Base-by-base conservation (phyloP, 768 basidiomycete species). In the Lyophyllum atratum region DNA sequence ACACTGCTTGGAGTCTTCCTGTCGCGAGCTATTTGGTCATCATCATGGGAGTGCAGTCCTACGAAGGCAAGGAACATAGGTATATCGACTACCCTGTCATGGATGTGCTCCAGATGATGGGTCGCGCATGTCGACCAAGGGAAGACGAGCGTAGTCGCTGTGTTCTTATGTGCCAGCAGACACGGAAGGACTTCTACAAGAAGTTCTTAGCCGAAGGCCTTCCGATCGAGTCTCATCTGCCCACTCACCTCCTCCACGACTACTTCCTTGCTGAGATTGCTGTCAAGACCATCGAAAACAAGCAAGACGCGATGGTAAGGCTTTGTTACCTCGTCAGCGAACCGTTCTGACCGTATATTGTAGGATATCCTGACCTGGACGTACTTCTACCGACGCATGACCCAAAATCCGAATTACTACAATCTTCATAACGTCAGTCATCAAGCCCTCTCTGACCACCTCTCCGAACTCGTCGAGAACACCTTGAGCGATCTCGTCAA, bases 41-140 rank as follows among this genome's bases (percentile, higher is more conserved):
- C 69, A 93, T 99, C 64, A 98, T 98, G 95, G 96, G 96, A n/a
- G 95, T 98, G 0, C 97, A 99, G 68, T 89, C 74, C 57, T 98
- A 91, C 64, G 95, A 98, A 71, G 96, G 96, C 67, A 92, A 94
- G 72, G 97, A 99, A 66, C 97, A 98, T 68, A 91, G 97, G 44
- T 99, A 99, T 63, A 82, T 95, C 62, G 97, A 98, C 72, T 98
- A 98, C 68, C 95, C 96, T 3, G 94, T 99, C 56, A 96, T 96
- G 83, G 96, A 98, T 64, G 92, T 99, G 6, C 82, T 98, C 1
- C 97, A 98, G 69, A 98, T 99, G 96, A 96, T 98, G 88, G 97
- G 96, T 42, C 85, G 88, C n/a, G 97, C 97, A 0, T 98, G 95
- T 70, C 88, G 95, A 15, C 96, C 97, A 7, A 71, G 75, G 39